Conservation (phyloP, 2,329 filamentous ascomycete genomes). For the Apiospora pterosperma region DNA sequence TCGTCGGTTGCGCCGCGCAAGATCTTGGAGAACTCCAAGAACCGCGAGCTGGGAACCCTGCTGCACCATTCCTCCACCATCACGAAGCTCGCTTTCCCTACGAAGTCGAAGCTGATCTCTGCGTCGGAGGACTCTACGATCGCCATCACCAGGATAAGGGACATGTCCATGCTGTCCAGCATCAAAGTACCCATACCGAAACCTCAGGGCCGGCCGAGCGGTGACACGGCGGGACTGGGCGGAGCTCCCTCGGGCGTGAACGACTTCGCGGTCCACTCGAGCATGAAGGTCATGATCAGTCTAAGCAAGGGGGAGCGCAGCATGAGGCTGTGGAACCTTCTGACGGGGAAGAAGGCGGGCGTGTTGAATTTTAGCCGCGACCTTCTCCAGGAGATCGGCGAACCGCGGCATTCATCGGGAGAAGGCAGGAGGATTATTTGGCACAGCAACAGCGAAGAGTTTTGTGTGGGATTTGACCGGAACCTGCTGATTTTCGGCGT, state of each 20-base stretch:
- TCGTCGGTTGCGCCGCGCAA: conserved; percentile 68
- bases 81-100: conserved; percentile 77
- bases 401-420: conserved; percentile 72
- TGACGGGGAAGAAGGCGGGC: conserved; percentile 93
- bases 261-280: conserved; percentile 92
- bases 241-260: conserved; percentile 86
- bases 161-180: conserved; percentile 83
- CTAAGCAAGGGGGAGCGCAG: conserved; percentile 86
- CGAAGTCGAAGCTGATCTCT: conserved; percentile 82
- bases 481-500: conserved; percentile 83
- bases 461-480: conserved; percentile 83
- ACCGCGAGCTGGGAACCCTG: conserved; percentile 82
- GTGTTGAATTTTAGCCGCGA: conserved; percentile 80
- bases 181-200: conserved; percentile 89
- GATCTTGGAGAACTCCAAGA: conserved; percentile 79
- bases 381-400: conserved; percentile 70
- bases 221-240: conserved; percentile 82
- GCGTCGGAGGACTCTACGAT: conserved; percentile 88
- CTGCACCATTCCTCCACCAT: conserved; percentile 83
- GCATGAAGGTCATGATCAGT: conserved; percentile 93
- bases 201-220: conserved; percentile 73
- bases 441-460: conserved; percentile 73
- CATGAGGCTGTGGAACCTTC: conserved; percentile 94
- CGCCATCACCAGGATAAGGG: conserved; percentile 79
- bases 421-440: conserved; percentile 82